A percentile compares a stretch with the other conserved stretches of the same genome.
Evolutionary conservation across 805 yeast species (phyloP).

Genomic region (Maudiozyma barnettii): DNA sequence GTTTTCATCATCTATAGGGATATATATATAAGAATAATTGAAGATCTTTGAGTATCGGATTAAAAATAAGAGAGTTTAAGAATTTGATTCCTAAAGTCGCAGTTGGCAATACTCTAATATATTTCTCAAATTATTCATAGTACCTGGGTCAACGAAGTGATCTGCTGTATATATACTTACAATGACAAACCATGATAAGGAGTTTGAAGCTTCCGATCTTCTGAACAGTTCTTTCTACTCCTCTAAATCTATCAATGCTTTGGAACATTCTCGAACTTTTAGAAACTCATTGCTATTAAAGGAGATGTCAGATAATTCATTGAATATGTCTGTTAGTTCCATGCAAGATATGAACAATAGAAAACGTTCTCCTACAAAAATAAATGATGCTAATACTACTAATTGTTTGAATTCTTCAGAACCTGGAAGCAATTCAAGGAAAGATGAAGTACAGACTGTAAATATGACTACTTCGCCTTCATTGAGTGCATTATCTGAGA

Average conservation of each 20-base stretch:
- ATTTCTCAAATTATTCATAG: background rate
- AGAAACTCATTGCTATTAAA: constrained; percentile 26
- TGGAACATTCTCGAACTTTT: constrained; percentile 27
- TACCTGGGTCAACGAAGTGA: background rate
- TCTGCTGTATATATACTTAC: background rate
- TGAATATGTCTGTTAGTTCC: constrained; percentile 1
- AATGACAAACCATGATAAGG: background rate
- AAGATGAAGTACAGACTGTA: constrained; percentile 18
- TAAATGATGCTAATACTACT: background rate
- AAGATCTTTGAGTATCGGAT: too few species aligned
- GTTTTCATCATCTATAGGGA: too few species aligned
- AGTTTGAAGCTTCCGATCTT: constrained; percentile 12
- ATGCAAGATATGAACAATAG: background rate
- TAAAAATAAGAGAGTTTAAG: too few species aligned
- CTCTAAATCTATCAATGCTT: constrained; percentile 19
- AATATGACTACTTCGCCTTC: constrained; percentile 37
- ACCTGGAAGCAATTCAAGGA: background rate
- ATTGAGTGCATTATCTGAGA: constrained; percentile 34
- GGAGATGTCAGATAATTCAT: constrained; percentile 19
- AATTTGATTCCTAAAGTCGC: too few species aligned
- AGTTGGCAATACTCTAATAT: too few species aligned
- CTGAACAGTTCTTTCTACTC: constrained; percentile 24
- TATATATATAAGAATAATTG: too few species aligned
- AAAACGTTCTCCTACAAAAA: background rate
- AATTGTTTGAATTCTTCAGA: too few species aligned